Evolutionary conservation across 495 filamentous ascomycete genomes (phyloP), one percentile per base, ranked within the genome.

Genomic region (Hyaloscypha hepaticicola): DNA sequence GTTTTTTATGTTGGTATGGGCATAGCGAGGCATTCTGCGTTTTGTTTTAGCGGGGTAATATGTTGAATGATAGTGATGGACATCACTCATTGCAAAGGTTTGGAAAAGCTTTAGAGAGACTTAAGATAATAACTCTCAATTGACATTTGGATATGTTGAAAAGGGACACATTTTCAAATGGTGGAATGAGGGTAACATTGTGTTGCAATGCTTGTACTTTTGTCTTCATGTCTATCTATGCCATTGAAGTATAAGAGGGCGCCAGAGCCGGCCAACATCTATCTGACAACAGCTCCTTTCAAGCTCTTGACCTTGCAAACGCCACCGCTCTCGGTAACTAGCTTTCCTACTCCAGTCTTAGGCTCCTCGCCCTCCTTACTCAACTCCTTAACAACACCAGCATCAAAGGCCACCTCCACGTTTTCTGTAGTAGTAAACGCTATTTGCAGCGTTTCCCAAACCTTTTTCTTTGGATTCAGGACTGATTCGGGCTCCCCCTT

Each of bases 401-500:
- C 83, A 65, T 92, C 89, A 72, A 93, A 92, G 22, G 82, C 91
- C 31, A 96, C 96, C 78, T 92, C 91, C 58, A 90, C 77, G 38
- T 75, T 76, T 4, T 85, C 84, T 19, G 89, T 96, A 16, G 94
- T 99, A 24, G 87, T 92, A 77, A 98, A 98, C 0, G 94, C 95
- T 5, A 91, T 91, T 80, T 97, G 93, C 78, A 96, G 89, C 12
- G 82, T 91, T 83, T 99, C 95, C 92, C 93, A 98, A 60, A 97
- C 77, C 86, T 97, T 97, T 86, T 97, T 97, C 88, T 98, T 99
- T 49, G 96, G 95, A 81, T 98, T 98, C 68, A 99, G 83, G 58
- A 91, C 82, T 66, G 87, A 87, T 81, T 98, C 93, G 11, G 96
- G 95, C 83, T 96, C 88, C 38, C 91, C 93, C 69, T 86, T 81